Base-by-base conservation (phyloP, 2,329 filamentous ascomycete species). In the Diaporthe nobilis region DNA sequence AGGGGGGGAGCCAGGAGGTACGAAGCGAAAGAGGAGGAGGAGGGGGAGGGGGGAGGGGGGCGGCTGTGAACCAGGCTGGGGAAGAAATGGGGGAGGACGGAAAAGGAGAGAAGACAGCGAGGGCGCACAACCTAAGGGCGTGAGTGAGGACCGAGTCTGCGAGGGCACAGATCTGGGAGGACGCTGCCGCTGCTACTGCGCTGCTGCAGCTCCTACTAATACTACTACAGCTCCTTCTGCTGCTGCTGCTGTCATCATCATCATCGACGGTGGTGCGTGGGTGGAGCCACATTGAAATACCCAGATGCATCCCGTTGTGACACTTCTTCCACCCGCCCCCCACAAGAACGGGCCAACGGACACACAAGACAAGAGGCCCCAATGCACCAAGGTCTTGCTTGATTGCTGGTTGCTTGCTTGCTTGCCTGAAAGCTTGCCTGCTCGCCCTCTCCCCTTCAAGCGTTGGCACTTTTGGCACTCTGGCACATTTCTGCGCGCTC, bases 121-220 rank as follows among this genome's bases (percentile, higher is more conserved):
- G 65, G 65, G 65, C 31, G 65, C 65, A 68, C 65, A 68, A 51
- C 65, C 65, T 68, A 68, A 68, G 65, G 47, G 47, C 65, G 65
- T 68, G 65, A 68, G n/a, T 68, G 65, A 68, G n/a, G 34, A 28
- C 44, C 65, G 28, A 20, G 65, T 12, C 34, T 53, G 47, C 47
- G 47, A 68, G 65, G 47, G 22, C 31, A 68, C 65, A 53, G 47
- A 68, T 68, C 47, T 68, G 65, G 65, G 31, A 53, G 22, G 65
- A 25, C 28, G 63, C 28, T 68, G 44, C 63, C 44, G 63, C 63
- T 67, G 44, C 44, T n/a, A 20, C 61, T 25, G 22, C 7, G 12
- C 17, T 67, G 61, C 28, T 61, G 25, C n/a, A 17, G 60, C 39
- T 63, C 15, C 39, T 63, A 22, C 34, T 44, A n/a, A n/a, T 34